Evolutionary conservation across 805 yeast genomes (phyloP).

Genomic region (Cyberlindnera mrakii): DNA sequence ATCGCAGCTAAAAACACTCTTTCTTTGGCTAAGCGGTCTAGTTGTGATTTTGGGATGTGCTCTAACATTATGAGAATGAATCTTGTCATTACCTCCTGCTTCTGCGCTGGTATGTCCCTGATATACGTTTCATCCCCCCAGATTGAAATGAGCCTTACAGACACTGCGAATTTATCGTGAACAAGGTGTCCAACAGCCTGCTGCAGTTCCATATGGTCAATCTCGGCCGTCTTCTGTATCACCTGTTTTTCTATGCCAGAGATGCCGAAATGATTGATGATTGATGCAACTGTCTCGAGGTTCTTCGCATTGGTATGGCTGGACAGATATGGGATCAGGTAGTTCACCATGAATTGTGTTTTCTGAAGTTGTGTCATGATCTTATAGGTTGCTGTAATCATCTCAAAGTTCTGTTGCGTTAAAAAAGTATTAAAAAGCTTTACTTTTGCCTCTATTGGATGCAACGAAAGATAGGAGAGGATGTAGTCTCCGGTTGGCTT

Average conservation of each 20-base stretch:
- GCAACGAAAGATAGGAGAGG: slow-evolving; percentile 17
- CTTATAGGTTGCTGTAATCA: not conserved
- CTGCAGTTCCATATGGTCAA: slow-evolving; percentile 7
- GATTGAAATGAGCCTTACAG: slow-evolving; percentile 11
- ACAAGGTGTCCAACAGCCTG: slow-evolving; percentile 10
- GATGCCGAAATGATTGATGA: slow-evolving; percentile 7
- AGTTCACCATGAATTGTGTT: slow-evolving; percentile 11
- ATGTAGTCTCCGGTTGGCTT: slow-evolving; percentile 9
- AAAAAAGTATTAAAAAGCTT: slow-evolving; percentile 13
- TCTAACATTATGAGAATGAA: slow-evolving; percentile 35
- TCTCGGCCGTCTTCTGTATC: slow-evolving; percentile 3
- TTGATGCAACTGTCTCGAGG: slow-evolving; percentile 5
- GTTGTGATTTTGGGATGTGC: slow-evolving; percentile 17
- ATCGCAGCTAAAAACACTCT: slow-evolving; percentile 41
- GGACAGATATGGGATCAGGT: slow-evolving; percentile 16
- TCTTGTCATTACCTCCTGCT: slow-evolving; percentile 46
- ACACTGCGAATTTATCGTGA: not conserved
- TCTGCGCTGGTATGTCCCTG: slow-evolving; percentile 31
- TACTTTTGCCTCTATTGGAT: slow-evolving; percentile 19
- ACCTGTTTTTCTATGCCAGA: slow-evolving; percentile 5
- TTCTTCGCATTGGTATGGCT: slow-evolving; percentile 4
- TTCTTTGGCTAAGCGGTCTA: slow-evolving; percentile 29
- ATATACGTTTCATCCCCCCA: slow-evolving; percentile 35
- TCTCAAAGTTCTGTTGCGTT: slow-evolving; percentile 4
- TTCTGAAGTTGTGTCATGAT: slow-evolving; percentile 13